phyloP scores from a whole-genome alignment of 768 basidiomycete genomes.

The Lactifluus hygrophoroides region DNA sequence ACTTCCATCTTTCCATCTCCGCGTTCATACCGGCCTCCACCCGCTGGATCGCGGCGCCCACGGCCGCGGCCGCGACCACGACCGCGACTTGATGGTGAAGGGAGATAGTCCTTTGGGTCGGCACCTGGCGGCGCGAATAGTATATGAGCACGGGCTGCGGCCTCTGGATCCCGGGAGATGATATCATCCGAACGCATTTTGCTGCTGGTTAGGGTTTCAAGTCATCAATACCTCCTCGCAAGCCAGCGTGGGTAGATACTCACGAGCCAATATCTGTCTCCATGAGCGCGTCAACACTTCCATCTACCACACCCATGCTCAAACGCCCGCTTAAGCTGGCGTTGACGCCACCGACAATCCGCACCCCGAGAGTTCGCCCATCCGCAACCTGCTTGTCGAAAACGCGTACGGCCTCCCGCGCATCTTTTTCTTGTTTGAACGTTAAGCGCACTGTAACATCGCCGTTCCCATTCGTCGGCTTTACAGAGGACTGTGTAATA shows the following conservation, averaged over 20 bases:
- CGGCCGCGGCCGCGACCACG: conserved; percentile 15
- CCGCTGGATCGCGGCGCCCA: neutral
- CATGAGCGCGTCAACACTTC: conserved; percentile 19
- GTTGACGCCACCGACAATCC: conserved; percentile 20
- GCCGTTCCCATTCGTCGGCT: conserved; percentile 1
- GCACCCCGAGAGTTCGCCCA: conserved; percentile 19
- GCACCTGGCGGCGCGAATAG: conserved; percentile 20
- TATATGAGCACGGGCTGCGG: conserved; percentile 19
- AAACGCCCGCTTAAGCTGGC: conserved; percentile 20
- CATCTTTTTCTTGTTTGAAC: conserved; percentile 21
- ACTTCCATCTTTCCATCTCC: conserved; percentile 17
- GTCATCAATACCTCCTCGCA: neutral
- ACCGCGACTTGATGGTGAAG: neutral
- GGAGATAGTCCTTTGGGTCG: conserved; percentile 18
- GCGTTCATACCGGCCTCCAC: conserved; percentile 13
- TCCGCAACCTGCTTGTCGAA: conserved; percentile 21
- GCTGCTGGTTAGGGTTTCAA: neutral
- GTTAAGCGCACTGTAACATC: conserved; percentile 21
- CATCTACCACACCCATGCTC: conserved; percentile 16
- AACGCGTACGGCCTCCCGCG: conserved; percentile 13
- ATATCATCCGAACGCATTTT: conserved; percentile 22
- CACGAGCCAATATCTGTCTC: conserved; percentile 16
- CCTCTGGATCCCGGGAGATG: conserved; percentile 18
- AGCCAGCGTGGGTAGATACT: neutral
- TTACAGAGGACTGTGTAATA: conserved; percentile 19